phyloP scores from a whole-genome alignment of 495 filamentous ascomycete genomes.

The Hyphodiscus hymeniophilus region DNA sequence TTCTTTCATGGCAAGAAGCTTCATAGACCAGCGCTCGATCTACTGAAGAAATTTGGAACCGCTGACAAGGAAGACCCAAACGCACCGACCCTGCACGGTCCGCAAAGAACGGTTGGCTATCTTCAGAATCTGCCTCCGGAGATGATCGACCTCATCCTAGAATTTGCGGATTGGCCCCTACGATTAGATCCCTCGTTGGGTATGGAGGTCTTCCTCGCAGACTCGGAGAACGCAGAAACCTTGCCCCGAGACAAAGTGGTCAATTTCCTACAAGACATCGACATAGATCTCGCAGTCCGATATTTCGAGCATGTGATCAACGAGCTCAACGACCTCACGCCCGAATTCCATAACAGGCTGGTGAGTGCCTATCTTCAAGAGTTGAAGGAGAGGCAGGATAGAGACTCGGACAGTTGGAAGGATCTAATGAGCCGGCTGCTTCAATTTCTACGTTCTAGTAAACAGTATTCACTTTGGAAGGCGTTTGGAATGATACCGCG shows the following conservation, averaged over 20 bases:
- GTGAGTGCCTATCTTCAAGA: conserved; percentile 66
- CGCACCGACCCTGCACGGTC: conserved; percentile 66
- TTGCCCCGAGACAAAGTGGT: conserved; percentile 70
- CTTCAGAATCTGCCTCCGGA: conserved; percentile 80
- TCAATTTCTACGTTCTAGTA: conserved; percentile 64
- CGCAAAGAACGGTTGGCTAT: conserved; percentile 79
- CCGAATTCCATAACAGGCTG: conserved; percentile 79
- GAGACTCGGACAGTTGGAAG: conserved; percentile 41
- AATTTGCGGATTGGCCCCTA: conserved; percentile 86
- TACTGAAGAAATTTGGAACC: conserved; percentile 77
- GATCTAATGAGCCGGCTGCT: conserved; percentile 58
- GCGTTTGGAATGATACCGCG: conserved; percentile 65
- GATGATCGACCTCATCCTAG: conserved; percentile 82
- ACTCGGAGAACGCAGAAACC: conserved; percentile 91
- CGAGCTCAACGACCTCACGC: conserved; percentile 76
- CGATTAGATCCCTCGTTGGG: conserved; percentile 61
- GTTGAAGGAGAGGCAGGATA: conserved; percentile 38
- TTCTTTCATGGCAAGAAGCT: conserved; percentile 94
- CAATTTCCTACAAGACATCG: conserved; percentile 60
- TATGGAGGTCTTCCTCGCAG: conserved; percentile 92
- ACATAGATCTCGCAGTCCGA: conserved; percentile 59
- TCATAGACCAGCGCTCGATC: conserved; percentile 77
- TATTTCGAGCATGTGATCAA: conserved; percentile 90
- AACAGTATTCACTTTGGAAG: conserved; percentile 69
- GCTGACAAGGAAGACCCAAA: conserved; percentile 54